Conservation (phyloP, 2,329 filamentous ascomycete species). For the Aspergillus fumigatiaffinis region DNA sequence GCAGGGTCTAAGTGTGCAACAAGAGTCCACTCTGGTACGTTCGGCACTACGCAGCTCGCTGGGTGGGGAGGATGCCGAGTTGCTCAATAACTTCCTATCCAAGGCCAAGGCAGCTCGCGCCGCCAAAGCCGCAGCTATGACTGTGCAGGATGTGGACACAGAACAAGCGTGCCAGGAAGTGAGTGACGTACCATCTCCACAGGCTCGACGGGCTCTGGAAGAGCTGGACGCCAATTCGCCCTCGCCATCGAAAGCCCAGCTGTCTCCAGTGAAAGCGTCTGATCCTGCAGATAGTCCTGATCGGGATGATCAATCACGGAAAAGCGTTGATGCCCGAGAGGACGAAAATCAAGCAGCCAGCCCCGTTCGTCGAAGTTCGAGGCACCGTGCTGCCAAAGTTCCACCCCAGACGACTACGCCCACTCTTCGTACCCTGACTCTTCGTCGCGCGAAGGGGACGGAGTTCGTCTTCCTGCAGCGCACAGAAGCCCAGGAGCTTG, state of each 20-base stretch:
- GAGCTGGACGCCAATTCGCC: constrained; percentile 38
- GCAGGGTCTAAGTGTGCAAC: constrained; percentile 25
- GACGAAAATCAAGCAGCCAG: constrained; percentile 20
- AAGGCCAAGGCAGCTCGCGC: constrained; percentile 40
- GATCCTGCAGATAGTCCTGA: constrained; percentile 15
- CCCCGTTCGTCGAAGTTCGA: constrained; percentile 36
- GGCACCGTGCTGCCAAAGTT: constrained; percentile 24
- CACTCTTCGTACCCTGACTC: constrained; percentile 35
- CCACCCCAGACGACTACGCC: constrained; percentile 20
- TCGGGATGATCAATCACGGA: constrained; percentile 10
- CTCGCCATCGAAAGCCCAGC: constrained; percentile 29
- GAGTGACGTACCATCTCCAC: constrained; percentile 25
- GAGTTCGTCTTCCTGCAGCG: constrained; percentile 44
- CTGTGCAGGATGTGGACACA: constrained; percentile 16
- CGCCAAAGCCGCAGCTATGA: constrained; percentile 28
- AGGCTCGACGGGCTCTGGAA: constrained; percentile 32
- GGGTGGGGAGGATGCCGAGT: constrained; percentile 36
- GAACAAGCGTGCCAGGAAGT: constrained; percentile 10
- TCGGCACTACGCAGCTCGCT: constrained; percentile 36
- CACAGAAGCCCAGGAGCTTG: constrained; percentile 40
- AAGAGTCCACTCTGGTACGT: constrained; percentile 31
- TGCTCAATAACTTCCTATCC: constrained; percentile 40
- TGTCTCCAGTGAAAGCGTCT: constrained; percentile 27
- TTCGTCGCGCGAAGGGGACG: constrained; percentile 42
- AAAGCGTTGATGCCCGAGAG: constrained; percentile 9